Base-by-base conservation (phyloP, 164 flowering plant species). In the Cinnamomum chago region DNA sequence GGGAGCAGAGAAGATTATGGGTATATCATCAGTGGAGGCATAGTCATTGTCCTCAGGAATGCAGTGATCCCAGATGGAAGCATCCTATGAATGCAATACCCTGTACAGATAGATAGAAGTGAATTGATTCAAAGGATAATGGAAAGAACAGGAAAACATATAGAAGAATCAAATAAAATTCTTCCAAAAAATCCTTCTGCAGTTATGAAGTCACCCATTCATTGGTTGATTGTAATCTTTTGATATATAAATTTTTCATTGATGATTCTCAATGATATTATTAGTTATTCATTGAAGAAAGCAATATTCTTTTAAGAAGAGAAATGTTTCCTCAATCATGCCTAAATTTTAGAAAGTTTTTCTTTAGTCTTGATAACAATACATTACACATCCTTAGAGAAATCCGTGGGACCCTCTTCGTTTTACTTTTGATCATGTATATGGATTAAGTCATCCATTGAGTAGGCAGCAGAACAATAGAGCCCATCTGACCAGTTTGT, bases 31-130 rank as follows among this genome's bases (percentile, higher is more conserved):
- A 83, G 82, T 27, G 90, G 78, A 0, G 97, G 98, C 7, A 88
- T 93, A 51, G 87, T 92, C 50, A 84, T 87, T 25, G 80, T 93
- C 35, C 70, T 90, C 24, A 86, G 75, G 68, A 73, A 80, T 70
- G 94, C 98, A 75, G 78, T 83, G 33, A 90, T 93, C 58, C 86
- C 88, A 6, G 84, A 88, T 79, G 88, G 83, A 24, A 88, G 73
- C 76, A 82, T 89, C 62, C 55, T 92, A 20, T 92, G 83, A 85
- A 33, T 35, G 58, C 27, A 10, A 11, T 22, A 30, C 24, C 24
- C 50, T 30, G 25, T 11, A 18, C 10, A 30, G 17, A 55, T 5
- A 55, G n/a, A 55, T 20, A 55, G n/a, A 55, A 55, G 17, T 55
- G 60, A 55, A 15, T 3, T 55, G 60, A 20, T 55, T 55, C 60